Evolutionary conservation across 176 grass and related monocot genomes (phyloP), one percentile per base, ranked within the genome.

Genomic region (Pharus latifolius): DNA sequence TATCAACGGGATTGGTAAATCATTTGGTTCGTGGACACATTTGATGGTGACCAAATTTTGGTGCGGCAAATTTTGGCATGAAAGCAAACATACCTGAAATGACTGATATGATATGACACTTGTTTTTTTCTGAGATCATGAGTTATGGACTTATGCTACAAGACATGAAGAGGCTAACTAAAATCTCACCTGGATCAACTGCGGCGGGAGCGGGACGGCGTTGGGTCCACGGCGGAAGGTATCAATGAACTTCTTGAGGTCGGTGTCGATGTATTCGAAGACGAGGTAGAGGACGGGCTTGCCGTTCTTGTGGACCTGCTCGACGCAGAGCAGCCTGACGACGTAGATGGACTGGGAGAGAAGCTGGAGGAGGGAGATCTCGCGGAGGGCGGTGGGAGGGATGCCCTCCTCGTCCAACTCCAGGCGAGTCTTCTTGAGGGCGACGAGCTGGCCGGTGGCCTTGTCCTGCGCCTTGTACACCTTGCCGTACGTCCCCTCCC

Each of bases 381-480:
- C 90, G 54, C 84, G 87, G 33, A 99, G 82, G 1, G 90, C 90
- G 5, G 87, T 91, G 28, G 90, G 90, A 10, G 95, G 96, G 76
- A 99, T 95, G n/a, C 96, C 96, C 20, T 99, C 96, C 79, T 99
- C 90, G 72, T 88, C 90, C 90, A 94, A 94, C 81, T 99, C 87
- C 13, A 99, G 90, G 3, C 87, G 78, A 1, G 90, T 99, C 96
- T 91, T 99, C 88, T 91, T 99, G 35, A 87, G 60, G 9, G 84
- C 84, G 59, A 85, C 76, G 53, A 85, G 44, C 49, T 63, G 69
- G 14, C 83, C 83, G 10, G 83, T 85, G 13, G 30, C 46, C 70
- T 80, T 85, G 69, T 87, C 78, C 47, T 60, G 70, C 29, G 84
- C n/a, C n/a, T n/a, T n/a, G n/a, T n/a, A n/a, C n/a, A n/a, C n/a